Evolutionary conservation across 1,284 basidiomycete species (phyloP), one percentile per base, ranked within the genome.

Genomic region (Melanopsichium pennsylvanicum): DNA sequence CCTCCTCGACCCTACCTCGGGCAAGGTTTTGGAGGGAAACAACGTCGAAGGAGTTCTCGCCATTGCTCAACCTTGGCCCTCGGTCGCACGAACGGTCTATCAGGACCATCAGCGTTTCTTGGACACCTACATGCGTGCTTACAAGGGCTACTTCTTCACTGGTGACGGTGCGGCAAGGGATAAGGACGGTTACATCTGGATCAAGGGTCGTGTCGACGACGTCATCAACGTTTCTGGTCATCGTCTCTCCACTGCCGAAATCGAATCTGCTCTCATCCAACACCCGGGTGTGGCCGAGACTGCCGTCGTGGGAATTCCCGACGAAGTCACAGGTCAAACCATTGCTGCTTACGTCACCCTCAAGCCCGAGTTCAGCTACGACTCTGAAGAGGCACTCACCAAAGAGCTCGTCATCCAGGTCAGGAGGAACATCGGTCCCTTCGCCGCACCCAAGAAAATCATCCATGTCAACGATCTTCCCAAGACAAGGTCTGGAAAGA

Each of bases 401-500:
- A 97, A 96, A 83, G 95, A 97, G 83, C 87, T 97, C 61, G 86
- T 89, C 15, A 87, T 97, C 34, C 94, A 97, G 83, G 95, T 98
- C 21, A 88, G 95, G 18, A 60, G 72, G 29, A 63, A 74, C 50
- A 79, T 79, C 31, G 77, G 77, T 12, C 77, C 77, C 31, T 97
- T 97, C 82, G 93, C 95, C 11, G 75, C 76, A 7, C 94, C 94
- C 38, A 96, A 96, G 87, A 90, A 89, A 84, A 88, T 97, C 76
- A 89, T 87, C 82, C 84, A 97, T 74, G 90, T 95, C 70, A 74
- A 79, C 32, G 94, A 97, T 82, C 84, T 97, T 56, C 95, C 95
- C 41, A 97, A 97, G 88, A 98, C 95, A 39, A 86, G 94, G 45
- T 91, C 89, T n/a, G 95, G 95, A 36, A 97, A 97, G 88, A 89